These are phyloP conservation scores for Alternaria gansuensis DNA, from an alignment of 2,329 filamentous ascomycete genomes.

Conservation along the genomic window DNA sequence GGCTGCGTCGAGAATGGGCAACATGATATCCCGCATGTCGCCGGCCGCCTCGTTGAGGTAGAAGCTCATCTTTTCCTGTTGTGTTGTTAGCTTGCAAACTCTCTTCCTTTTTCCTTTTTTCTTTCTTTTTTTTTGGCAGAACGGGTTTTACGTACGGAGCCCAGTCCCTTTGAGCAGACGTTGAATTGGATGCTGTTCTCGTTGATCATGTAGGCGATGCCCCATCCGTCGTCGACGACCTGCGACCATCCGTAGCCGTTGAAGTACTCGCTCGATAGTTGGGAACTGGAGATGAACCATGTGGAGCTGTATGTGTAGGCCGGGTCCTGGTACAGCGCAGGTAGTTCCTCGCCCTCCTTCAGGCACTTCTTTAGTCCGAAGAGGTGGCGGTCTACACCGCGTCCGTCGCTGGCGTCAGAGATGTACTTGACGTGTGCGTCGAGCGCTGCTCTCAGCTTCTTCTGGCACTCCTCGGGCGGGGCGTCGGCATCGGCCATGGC, in stretches of 20 bases:
- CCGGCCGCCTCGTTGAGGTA: slow-evolving; percentile 93
- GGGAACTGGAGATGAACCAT: slow-evolving; percentile 89
- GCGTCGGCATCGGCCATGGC: slow-evolving; percentile 77
- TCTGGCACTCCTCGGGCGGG: slow-evolving; percentile 71
- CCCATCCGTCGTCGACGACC: slow-evolving; percentile 94
- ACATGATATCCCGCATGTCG: slow-evolving; percentile 86
- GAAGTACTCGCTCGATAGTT: slow-evolving; percentile 95
- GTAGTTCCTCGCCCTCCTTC: slow-evolving; percentile 79
- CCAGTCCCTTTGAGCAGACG: slow-evolving; percentile 91
- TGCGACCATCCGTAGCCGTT: slow-evolving; percentile 99
- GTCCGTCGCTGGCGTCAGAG: slow-evolving; percentile 84
- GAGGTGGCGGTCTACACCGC: slow-evolving; percentile 94
- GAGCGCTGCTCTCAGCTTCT: slow-evolving; percentile 83
- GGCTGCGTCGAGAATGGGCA: slow-evolving; percentile 77
- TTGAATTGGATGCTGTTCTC: slow-evolving; percentile 99
- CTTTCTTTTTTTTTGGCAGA: neutral
- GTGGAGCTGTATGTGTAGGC: slow-evolving; percentile 82
- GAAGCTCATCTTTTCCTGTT: slow-evolving; percentile 84
- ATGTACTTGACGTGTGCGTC: slow-evolving; percentile 91
- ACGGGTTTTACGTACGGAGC: slow-evolving; percentile 61
- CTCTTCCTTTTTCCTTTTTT: no score
- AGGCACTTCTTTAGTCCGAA: slow-evolving; percentile 95
- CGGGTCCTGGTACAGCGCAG: slow-evolving; percentile 85
- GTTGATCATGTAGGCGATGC: slow-evolving; percentile 99
- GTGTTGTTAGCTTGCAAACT: slow-evolving; percentile 24